These are phyloP conservation scores for Neofusicoccum cordaticola DNA, from an alignment of 2,329 filamentous ascomycete genomes.

Conservation along the genomic window DNA sequence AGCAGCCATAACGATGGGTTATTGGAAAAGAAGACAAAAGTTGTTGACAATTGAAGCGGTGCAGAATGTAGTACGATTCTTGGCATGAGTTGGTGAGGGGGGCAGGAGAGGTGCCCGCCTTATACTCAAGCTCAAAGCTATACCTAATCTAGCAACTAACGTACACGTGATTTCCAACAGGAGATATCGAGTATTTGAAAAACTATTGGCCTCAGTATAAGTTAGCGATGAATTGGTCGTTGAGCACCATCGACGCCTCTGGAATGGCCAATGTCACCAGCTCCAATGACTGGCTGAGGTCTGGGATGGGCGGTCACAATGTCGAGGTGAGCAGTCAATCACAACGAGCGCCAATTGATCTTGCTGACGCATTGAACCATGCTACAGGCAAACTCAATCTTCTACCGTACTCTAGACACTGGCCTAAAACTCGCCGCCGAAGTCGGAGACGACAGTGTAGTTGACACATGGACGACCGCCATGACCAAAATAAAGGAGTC, in stretches of 20 bases:
- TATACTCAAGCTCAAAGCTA: too few relatives aligned
- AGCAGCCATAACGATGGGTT: too few relatives aligned
- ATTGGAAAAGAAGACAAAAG: too few relatives aligned
- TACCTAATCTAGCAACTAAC: too few relatives aligned
- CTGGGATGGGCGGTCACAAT: neutral
- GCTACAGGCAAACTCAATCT: conserved; percentile 18
- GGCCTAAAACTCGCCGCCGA: conserved; percentile 9
- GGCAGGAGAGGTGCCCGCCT: too few relatives aligned
- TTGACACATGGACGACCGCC: conserved; percentile 23
- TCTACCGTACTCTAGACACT: conserved; percentile 42
- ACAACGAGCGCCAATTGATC: neutral
- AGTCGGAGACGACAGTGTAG: conserved; percentile 16
- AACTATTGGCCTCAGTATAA: conserved; percentile 45
- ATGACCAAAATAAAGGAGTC: conserved; percentile 22
- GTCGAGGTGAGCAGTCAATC: neutral
- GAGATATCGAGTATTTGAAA: conserved; percentile 38
- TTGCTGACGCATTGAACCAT: neutral
- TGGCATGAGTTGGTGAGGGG: too few relatives aligned
- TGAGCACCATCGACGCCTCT: conserved; percentile 41
- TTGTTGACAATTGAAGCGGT: too few relatives aligned
- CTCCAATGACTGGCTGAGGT: conserved; percentile 44
- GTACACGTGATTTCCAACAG: too few relatives aligned
- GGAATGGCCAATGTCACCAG: conserved; percentile 47
- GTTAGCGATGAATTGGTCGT: conserved; percentile 41
- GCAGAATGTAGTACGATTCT: too few relatives aligned